These are phyloP conservation scores for Pythium angustatum DNA, from an alignment of 352 stramenopile species.

Conservation along the genomic window DNA sequence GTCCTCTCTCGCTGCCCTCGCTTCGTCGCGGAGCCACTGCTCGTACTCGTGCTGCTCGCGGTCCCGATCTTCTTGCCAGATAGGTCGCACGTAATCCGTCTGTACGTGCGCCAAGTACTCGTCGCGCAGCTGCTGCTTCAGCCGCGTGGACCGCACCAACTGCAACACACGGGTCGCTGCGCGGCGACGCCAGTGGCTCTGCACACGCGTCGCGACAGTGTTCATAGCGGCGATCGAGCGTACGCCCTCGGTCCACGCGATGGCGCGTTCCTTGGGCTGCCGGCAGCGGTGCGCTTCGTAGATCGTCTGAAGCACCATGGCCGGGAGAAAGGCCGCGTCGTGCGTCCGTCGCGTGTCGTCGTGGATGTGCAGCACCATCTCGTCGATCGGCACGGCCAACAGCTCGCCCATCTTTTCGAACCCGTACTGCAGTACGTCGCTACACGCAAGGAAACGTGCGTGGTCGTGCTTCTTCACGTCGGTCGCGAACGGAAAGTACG, in stretches of 20 bases:
- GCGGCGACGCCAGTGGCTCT: constrained; percentile 57
- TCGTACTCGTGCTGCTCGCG: constrained; percentile 56
- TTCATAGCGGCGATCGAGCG: constrained; percentile 44
- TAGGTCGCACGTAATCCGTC: constrained; percentile 52
- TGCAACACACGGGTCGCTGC: constrained; percentile 44
- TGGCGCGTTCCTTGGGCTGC: constrained; percentile 29
- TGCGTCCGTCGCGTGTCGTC: background rate
- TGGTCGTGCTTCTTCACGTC: constrained; percentile 57
- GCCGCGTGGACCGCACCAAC: constrained; percentile 36
- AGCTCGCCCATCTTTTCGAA: constrained; percentile 65
- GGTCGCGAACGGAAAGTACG: constrained; percentile 46
- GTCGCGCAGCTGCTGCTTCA: constrained; percentile 36
- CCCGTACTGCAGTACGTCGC: constrained; percentile 62
- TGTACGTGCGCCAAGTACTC: constrained; percentile 63
- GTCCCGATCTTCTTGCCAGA: constrained; percentile 67
- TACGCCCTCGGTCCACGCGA: constrained; percentile 32
- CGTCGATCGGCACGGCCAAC: constrained; percentile 37
- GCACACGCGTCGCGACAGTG: constrained; percentile 36
- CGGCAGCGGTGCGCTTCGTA: background rate
- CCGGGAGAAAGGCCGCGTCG: background rate
- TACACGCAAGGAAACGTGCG: constrained; percentile 38
- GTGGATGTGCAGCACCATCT: constrained; percentile 11
- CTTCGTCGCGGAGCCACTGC: constrained; percentile 40
- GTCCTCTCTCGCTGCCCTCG: constrained; percentile 35
- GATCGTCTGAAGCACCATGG: constrained; percentile 28